Evolutionary conservation across 164 flowering plant species (phyloP).

Genomic region (Euptelea pleiosperma): DNA sequence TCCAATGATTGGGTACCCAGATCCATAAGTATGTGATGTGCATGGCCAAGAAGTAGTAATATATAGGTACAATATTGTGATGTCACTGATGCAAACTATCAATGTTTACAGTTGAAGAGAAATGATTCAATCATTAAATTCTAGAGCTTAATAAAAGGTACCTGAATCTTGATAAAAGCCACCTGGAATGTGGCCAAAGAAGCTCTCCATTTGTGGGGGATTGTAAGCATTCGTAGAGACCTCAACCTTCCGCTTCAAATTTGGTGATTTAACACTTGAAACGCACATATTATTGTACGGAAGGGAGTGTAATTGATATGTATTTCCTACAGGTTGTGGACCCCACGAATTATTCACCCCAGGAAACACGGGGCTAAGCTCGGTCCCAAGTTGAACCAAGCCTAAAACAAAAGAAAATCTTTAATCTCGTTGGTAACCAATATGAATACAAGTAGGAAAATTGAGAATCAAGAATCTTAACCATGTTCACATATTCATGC

Average conservation of each 20-base stretch:
- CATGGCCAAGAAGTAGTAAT: too few relatives aligned
- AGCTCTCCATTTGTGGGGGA: slow-evolving; percentile 13
- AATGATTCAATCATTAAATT: background rate
- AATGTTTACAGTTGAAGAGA: too few relatives aligned
- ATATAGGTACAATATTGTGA: too few relatives aligned
- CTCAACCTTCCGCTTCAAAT: slow-evolving; percentile 20
- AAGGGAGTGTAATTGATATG: slow-evolving; percentile 9
- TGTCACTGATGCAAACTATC: too few relatives aligned
- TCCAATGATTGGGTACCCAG: too few relatives aligned
- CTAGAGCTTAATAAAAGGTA: slow-evolving; percentile 1
- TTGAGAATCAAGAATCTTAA: too few relatives aligned
- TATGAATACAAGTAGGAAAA: background rate
- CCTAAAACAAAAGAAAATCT: slow-evolving; percentile 15
- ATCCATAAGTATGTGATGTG: too few relatives aligned
- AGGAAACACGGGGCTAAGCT: slow-evolving; percentile 14
- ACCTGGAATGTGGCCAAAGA: slow-evolving; percentile 18
- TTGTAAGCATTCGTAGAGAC: slow-evolving; percentile 9
- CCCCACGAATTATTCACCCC: slow-evolving; percentile 14
- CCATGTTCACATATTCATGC: too few relatives aligned
- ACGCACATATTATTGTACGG: slow-evolving; percentile 13
- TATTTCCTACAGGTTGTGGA: slow-evolving; percentile 16
- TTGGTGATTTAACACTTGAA: slow-evolving; percentile 14
- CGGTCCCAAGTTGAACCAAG: slow-evolving; percentile 14
- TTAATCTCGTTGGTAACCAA: background rate
- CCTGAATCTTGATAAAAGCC: slow-evolving; percentile 26